A percentile compares a stretch with the other conserved stretches of the same genome.
phyloP scores from a whole-genome alignment of 1,139 yeast species.

The Yamadazyma triangularis region DNA sequence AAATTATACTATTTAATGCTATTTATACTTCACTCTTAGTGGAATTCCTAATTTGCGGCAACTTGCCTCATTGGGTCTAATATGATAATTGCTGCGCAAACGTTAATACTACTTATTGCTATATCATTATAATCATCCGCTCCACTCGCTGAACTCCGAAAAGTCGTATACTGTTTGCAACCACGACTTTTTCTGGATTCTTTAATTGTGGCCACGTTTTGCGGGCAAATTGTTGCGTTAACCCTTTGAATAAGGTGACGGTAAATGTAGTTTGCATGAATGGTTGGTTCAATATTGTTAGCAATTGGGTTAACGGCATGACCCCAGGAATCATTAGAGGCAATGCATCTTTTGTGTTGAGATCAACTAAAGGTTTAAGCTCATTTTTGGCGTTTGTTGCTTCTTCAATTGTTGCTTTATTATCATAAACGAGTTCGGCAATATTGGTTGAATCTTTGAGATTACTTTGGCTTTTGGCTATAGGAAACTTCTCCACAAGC shows the following conservation, averaged over 20 bases:
- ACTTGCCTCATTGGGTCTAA: too few species aligned
- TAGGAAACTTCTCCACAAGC: constrained; percentile 6
- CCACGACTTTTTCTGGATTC: constrained; percentile 18
- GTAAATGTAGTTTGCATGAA: constrained; percentile 15
- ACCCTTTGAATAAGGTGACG: constrained; percentile 12
- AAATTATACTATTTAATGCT: too few species aligned
- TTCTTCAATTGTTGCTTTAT: constrained; percentile 15
- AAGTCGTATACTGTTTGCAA: constrained; percentile 37
- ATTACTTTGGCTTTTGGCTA: neutral
- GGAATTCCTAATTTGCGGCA: too few species aligned
- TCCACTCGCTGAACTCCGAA: constrained; percentile 32
- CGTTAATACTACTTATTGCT: too few species aligned
- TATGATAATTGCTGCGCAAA: too few species aligned
- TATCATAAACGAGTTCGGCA: constrained; percentile 32
- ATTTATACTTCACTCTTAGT: too few species aligned
- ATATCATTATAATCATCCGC: constrained; percentile 16
- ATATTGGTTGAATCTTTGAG: constrained; percentile 16
- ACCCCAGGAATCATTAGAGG: constrained; percentile 52
- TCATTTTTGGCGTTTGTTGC: constrained; percentile 20
- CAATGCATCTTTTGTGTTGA: constrained; percentile 10
- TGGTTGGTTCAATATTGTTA: constrained; percentile 6
- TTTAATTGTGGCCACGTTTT: constrained; percentile 9
- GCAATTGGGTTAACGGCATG: constrained; percentile 44
- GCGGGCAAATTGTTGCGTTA: neutral
- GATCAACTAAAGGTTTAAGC: constrained; percentile 17